Evolutionary conservation across 1,284 basidiomycete species (phyloP), one percentile per base, ranked within the genome.

Genomic region (Gomphus bonarii): DNA sequence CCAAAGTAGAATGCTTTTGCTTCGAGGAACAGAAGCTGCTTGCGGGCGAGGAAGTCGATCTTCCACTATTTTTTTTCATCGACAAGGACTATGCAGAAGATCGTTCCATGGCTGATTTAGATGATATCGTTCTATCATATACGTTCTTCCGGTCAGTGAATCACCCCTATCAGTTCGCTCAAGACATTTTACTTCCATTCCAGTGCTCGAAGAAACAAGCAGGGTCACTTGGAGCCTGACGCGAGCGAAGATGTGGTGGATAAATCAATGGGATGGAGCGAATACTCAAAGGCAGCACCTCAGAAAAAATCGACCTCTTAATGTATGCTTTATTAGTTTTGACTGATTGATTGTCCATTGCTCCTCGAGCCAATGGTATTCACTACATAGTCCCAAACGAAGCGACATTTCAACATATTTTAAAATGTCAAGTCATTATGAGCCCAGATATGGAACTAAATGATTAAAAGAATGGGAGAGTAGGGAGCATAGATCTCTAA

Each of bases 1-100:
- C 95, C 58, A 99, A 99, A 74, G 94, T 99, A 8, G 97, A 99
- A 71, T 99, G 97, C 65, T 99, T 99, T 76, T 99, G 97, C 72
- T 99, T 99, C 65, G 97, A 99, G 70, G 97, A 99, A 69, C 97
- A 99, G 71, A 91, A 88, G 65, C 80, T 99, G 18, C 75, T 97
- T 22, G 95, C 95, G 0, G 88, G 89, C 22, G 97, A 99, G 72
- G 95, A 98, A 70, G 91, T 99, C 18, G 97, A 99, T 71, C 89
- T 99, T 79, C 97, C 97, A 16, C 79, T 99, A 30, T 82, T 99
- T 61, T 99, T 99, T 77, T 99, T 99, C 75, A 95, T 99, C 63
- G 97, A 99, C 75, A 87, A 90, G 60, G 97, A 99, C 67, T 84
- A 97, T 59, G 74, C 95, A 46, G 94, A 98, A 54, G 97, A 99